Evolutionary conservation across 805 yeast species (phyloP).

Genomic region (Wilhelminamyces savonicus): DNA sequence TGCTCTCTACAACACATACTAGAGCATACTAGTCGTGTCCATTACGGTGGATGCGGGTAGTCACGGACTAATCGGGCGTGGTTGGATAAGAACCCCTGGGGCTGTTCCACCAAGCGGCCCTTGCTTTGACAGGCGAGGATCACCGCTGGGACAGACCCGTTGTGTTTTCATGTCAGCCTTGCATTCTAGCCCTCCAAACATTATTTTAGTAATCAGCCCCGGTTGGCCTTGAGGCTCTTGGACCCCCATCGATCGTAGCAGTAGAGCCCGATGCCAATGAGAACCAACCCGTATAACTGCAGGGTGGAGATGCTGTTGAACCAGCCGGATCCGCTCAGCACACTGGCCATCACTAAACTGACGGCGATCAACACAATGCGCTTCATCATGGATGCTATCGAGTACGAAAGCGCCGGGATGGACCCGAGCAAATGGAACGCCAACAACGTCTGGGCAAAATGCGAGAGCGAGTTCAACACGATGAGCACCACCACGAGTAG

Average conservation of each 20-base stretch:
- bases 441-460: constrained; percentile 72
- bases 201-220: constrained; percentile 4
- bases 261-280: constrained; percentile 52
- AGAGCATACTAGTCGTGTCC: constrained; percentile 34
- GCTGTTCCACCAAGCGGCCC: no score
- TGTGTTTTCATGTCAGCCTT: constrained; percentile 16
- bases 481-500: constrained; percentile 49
- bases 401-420: constrained; percentile 78
- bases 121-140: no score
- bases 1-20: constrained; percentile 47
- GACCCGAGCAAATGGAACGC: constrained; percentile 78
- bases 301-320: constrained; percentile 32
- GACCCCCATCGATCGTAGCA: constrained; percentile 63
- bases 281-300: constrained; percentile 44
- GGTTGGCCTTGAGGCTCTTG: constrained; percentile 11
- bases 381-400: constrained; percentile 83
- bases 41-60: constrained; percentile 20
- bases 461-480: constrained; percentile 64
- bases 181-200: constrained; percentile 42
- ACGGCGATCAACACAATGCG: constrained; percentile 78
- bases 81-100: constrained; percentile 9
- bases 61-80: constrained; percentile 38
- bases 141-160: constrained; percentile 2
- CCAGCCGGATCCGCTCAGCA: constrained; percentile 36
- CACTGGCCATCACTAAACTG: constrained; percentile 54